Conservation (phyloP, 345 rosid species). For the Salix koriyanagi region DNA sequence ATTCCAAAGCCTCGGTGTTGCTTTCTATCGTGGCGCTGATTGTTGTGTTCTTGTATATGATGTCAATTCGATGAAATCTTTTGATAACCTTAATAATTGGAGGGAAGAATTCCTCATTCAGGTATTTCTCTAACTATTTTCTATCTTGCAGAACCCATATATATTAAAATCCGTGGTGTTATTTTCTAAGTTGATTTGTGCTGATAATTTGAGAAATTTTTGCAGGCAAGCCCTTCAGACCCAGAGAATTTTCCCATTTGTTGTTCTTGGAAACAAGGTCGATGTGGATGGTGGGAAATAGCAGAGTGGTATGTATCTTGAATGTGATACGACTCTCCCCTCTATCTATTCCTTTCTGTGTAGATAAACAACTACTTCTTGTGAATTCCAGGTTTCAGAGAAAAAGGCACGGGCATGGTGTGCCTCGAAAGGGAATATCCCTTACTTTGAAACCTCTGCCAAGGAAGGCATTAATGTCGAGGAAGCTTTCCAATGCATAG, state of each 20-base stretch:
- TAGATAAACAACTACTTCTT: not conserved
- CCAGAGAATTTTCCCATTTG: slow-evolving; percentile 40
- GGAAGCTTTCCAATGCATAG: slow-evolving; percentile 95
- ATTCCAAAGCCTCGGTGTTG: slow-evolving; percentile 85
- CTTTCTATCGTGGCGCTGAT: slow-evolving; percentile 85
- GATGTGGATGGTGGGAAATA: slow-evolving; percentile 37
- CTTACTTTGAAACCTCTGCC: slow-evolving; percentile 97
- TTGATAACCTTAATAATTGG: slow-evolving; percentile 86
- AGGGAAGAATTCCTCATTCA: slow-evolving; percentile 87
- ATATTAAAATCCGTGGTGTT: not conserved
- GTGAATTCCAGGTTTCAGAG: slow-evolving; percentile 67
- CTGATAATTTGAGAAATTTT: not conserved
- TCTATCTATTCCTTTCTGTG: not conserved
- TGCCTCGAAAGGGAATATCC: slow-evolving; percentile 94
- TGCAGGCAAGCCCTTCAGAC: slow-evolving; percentile 38
- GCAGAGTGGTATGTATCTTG: slow-evolving; percentile 28
- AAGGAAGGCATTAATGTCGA: slow-evolving; percentile 95
- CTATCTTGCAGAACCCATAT: not conserved
- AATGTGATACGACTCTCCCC: not conserved
- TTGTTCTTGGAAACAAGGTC: slow-evolving; percentile 35
- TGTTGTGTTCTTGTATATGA: slow-evolving; percentile 86
- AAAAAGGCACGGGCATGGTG: slow-evolving; percentile 97
- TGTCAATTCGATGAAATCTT: slow-evolving; percentile 84
- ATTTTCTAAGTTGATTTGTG: not conserved
- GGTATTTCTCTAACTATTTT: slow-evolving; percentile 28